Evolutionary conservation across 495 filamentous ascomycete genomes (phyloP), one percentile per base, ranked within the genome.

Genomic region (Rhypophila decipiens): DNA sequence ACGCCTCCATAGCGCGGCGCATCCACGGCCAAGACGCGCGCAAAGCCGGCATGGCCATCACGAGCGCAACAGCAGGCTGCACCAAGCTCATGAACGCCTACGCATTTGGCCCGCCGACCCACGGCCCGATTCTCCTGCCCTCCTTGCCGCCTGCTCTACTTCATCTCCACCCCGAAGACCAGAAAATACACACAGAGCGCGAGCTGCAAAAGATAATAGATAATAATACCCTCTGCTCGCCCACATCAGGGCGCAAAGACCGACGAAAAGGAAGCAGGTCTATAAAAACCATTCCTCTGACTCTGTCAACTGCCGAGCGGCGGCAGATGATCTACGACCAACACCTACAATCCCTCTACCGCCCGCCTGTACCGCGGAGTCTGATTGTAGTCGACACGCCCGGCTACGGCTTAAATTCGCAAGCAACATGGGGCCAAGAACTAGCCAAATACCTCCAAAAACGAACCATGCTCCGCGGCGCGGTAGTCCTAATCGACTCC

Each of bases 71-170:
- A 31, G 87, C 89, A 0, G 93, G 93, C 0, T 71, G 80, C 39
- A 98, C 93, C 17, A 74, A 72, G 49, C 77, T 82, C 17, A 87
- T 98, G 78, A 95, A 95, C 58, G 85, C 82, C 0, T 96, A 88
- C 64, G 83, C 80, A 2, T 83, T 96, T 22, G 85, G 84, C 0
- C 76, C 75, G 0, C 55, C 43, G 57, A 1, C 21, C 22, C 29
- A 31, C 27, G 27, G 27, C 42, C 36, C 36, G 36, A 7, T 39
- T 5, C 36, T 10, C 9, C 5, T 39, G 5, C 36, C 36, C 36
- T 10, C 9, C 5, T 17, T 19, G 5, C 36, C 36, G 7, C 7
- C 27, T 7, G 13, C 7, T 13, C 27, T 13, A 13, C 7, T 31
- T 13, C 13, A 7, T 7, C 27, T 31, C 27, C 7, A 7, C 27